Evolutionary conservation across 257 asterid genomes (phyloP).

Genomic region (Salvia rosmarinus): DNA sequence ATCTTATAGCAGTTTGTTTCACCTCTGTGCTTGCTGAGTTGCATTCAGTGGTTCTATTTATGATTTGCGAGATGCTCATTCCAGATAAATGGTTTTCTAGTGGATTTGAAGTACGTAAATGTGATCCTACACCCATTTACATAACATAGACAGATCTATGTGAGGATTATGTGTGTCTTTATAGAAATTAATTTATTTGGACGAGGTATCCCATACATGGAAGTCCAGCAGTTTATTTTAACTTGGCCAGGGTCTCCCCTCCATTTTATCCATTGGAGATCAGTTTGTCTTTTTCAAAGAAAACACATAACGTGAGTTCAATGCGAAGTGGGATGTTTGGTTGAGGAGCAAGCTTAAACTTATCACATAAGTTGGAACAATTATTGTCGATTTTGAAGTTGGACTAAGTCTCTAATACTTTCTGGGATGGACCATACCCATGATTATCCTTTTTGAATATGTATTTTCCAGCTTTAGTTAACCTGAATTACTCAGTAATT

Average conservation of each 20-base stretch:
- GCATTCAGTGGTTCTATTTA: constrained; percentile 10
- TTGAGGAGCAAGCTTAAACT: neutral
- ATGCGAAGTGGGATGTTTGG: neutral
- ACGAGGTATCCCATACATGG: constrained; percentile 17
- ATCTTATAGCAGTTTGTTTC: constrained; percentile 28
- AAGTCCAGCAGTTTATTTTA: constrained; percentile 1
- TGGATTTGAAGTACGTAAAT: constrained; percentile 10
- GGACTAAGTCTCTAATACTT: neutral
- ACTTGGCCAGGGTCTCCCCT: neutral
- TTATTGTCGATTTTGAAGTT: neutral
- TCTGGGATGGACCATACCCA: constrained; percentile 4
- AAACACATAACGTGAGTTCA: constrained; percentile 15
- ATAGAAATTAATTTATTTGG: constrained; percentile 18
- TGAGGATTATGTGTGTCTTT: neutral
- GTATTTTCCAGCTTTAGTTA: neutral
- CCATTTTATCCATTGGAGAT: constrained; percentile 6
- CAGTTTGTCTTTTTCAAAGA: constrained; percentile 21
- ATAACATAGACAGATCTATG: neutral
- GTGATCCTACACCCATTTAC: neutral
- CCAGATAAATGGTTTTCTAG: constrained; percentile 14
- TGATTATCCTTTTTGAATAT: constrained; percentile 12
- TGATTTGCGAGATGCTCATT: constrained; percentile 14
- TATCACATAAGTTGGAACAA: neutral
- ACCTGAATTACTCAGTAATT: constrained; percentile 4
- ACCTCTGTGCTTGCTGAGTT: constrained; percentile 25